phyloP scores from a whole-genome alignment of 148 eudicot genomes.

The Amaranthus hypochondriacus region DNA sequence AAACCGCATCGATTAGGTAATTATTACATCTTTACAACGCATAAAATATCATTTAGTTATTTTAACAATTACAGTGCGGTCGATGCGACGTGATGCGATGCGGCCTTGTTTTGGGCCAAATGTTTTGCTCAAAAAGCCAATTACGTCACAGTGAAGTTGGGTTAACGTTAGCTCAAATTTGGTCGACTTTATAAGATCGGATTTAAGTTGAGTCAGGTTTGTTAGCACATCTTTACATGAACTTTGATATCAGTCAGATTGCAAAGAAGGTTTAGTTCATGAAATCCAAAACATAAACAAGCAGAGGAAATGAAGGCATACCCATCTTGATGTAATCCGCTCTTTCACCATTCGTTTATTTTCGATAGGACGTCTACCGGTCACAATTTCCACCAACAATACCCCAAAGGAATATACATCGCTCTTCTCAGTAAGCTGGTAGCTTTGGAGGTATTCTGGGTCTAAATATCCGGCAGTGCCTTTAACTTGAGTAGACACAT shows the following conservation, averaged over 20 bases:
- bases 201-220: too few species aligned
- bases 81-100: too few species aligned
- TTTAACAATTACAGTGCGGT: too few species aligned
- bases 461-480: constrained; percentile 97
- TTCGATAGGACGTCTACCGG: constrained; percentile 92
- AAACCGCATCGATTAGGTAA: too few species aligned
- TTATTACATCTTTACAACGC: too few species aligned
- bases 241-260: neutral
- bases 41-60: too few species aligned
- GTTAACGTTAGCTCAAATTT: too few species aligned
- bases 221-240: neutral
- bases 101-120: too few species aligned
- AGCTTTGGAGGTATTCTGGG: constrained; percentile 79
- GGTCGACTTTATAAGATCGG: too few species aligned
- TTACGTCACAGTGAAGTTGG: too few species aligned
- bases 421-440: constrained; percentile 86
- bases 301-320: constrained; percentile 20
- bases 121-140: too few species aligned
- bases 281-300: neutral
- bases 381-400: constrained; percentile 73
- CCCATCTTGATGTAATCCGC: constrained; percentile 80
- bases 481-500: constrained; percentile 86
- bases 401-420: constrained; percentile 95
- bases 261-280: neutral
- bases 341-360: constrained; percentile 48